Evolutionary conservation across 2,329 filamentous ascomycete genomes (phyloP), one percentile per base, ranked within the genome.

Genomic region (Exophiala phaeomuriformis): DNA sequence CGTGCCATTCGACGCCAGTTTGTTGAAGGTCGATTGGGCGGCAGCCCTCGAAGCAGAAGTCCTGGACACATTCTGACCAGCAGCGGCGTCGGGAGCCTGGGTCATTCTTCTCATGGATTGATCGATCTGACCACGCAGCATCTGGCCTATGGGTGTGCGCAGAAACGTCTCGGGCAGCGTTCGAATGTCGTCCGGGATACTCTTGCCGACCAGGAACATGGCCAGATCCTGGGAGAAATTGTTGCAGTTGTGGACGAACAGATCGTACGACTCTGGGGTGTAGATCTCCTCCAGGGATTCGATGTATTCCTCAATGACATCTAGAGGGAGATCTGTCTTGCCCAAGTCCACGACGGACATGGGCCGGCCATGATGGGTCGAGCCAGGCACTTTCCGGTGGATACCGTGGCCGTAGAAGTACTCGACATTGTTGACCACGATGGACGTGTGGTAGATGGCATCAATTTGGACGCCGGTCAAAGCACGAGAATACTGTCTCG

Each of bases 161-260:
- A 97, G 77, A 5, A 97, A 90, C 1, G 84, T 86, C 64, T 90
- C 79, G 0, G 91, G 91, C 66, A 97, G 83, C 61, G 85, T 88
- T 31, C 82, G 80, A 61, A 98, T 97, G 64, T 95, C 84, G 1
- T 84, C 79, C 0, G 93, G 93, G 55, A 97, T 97, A 2, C 88
- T 87, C 62, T 84, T 86, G 27, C 93, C 91, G 1, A 96, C 75
- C 0, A 97, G 75, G 59, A 97, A 97, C 69, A 88, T 93, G 58
- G 88, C 77, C 61, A 97, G 84, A 57, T 95, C 90, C 65, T 97
- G 91, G 2, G 87, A 88, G 70, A 97, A 98, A 69, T 96, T 96
- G 73, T 97, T 98, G 75, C 91, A 97, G 67, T 98, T 98, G 70
- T 96, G 90, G 30, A 80, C 63, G 73, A 88, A 95, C 3, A 96